Evolutionary conservation across 257 asterid genomes (phyloP), one percentile per base, ranked within the genome.

Genomic region (Marsdenia floribunda): DNA sequence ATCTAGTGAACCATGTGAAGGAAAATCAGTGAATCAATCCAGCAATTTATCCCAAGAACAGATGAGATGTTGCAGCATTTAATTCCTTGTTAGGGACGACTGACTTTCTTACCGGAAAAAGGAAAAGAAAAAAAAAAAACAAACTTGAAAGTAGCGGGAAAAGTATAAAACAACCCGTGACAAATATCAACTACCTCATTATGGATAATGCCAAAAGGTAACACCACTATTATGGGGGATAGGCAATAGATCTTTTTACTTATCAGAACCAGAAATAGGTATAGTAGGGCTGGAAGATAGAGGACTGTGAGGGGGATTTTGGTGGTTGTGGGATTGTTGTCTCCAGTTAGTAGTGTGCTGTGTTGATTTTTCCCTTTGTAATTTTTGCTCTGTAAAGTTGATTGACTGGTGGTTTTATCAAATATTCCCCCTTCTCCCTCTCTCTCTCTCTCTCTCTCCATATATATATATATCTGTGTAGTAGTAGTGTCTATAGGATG

Each of bases 21-120:
- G 50, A 33, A 66, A 73, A 57, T 6, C 73, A 58, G 54, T 8
- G 37, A 68, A 40, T 40, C 64, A 73, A 11, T 40, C 55, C 8
- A 35, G 46, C 15, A 77, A 76, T 54, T 73, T 55, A 5, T 24
- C 35, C 19, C 47, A 33, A 3, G 78, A 73, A 24, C 72, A 65
- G 52, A 71, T 18, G n/a, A 38, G 80, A 55, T 67, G 78, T 70
- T 63, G 76, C 42, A 73, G 75, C 75, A 55, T 78, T 55, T 78
- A 53, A 76, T 52, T 13, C 21, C 1, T 16, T 19, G 33, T 19
- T n/a, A 5, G 47, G 21, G 47, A 50, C 19, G 0, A 18, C 54
- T 49, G 33, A 8, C 33, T 44, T 29, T 6, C 44, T 69, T 57
- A 44, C 49, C 49, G 12, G 49, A 44, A 44, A 44, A 5, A 40